Evolutionary conservation across 805 yeast genomes (phyloP), one percentile per base, ranked within the genome.

Genomic region (Wickerhamomyces chambardii): DNA sequence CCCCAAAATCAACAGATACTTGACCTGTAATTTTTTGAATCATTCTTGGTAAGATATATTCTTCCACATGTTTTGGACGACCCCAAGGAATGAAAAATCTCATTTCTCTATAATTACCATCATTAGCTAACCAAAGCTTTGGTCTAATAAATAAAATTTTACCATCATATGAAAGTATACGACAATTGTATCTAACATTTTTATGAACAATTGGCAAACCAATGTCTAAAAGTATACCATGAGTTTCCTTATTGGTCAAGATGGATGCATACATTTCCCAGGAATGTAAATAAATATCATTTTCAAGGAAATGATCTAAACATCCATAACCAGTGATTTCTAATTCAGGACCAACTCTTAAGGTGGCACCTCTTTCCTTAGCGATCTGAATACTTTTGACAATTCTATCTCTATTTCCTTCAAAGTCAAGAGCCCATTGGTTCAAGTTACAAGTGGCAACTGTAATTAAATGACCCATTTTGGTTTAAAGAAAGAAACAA

Each of bases 351-450:
- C 99, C 99, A 15, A 94, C 96, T 52, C 99, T 70, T 34, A 94
- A 68, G 15, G 67, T 63, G 0, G 99, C 94, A 14, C 85, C 84
- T 40, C 62, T 68, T 21, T 59, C 56, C 51, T 89, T 92, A 36
- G 99, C 95, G 34, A 72, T 66, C 17, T 52, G 55, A 49, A 92
- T 90, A 36, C 95, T 81, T 50, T 81, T 80, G 17, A 92, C 50
- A 43, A 92, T 90, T 38, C 99, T 68, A 52, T 89, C 95, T 36
- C 96, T 70, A 59, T 92, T 92, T 5, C 98, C 99, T 57, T 90
- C 97, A 57, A 86, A 92, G 56, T 92, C 99, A 36, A 92, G 67
- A 0, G 98, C 96, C 99, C 99, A 92, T 70, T 92, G 99, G 63
- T 92, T 92, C 44, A 92, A 68, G 49, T 89, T 86, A 60, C 97